Conservation (phyloP, 2,329 filamentous ascomycete species). For the Scedosporium dehoogii region DNA sequence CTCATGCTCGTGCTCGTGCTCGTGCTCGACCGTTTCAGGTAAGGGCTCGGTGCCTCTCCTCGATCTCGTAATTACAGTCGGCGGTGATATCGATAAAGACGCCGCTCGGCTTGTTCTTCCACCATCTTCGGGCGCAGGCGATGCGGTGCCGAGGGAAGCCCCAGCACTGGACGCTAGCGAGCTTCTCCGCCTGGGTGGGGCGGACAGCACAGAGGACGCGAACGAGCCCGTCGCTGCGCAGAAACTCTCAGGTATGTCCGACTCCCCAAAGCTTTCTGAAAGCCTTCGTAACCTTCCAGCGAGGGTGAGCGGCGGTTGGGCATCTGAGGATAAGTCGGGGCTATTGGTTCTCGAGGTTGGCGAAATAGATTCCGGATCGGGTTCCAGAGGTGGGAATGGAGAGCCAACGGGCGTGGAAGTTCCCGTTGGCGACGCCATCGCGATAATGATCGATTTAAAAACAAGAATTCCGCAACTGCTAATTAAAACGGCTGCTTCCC, state of each 20-base stretch:
- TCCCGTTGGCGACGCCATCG: background rate
- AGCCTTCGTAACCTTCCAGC: slow-evolving; percentile 18
- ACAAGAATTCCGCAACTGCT: too few species aligned
- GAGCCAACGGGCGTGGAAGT: background rate
- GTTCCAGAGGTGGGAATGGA: background rate
- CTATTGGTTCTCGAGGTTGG: background rate
- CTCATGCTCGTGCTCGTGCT: background rate
- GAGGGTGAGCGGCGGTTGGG: slow-evolving; percentile 1
- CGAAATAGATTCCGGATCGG: background rate
- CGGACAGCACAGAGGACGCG: slow-evolving; percentile 26
- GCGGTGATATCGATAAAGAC: background rate
- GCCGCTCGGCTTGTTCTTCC: background rate
- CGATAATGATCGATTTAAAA: background rate
- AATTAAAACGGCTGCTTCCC: too few species aligned
- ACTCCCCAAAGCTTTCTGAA: slow-evolving; percentile 31
- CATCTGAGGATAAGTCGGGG: background rate
- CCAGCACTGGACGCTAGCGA: slow-evolving; percentile 4
- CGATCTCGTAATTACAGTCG: background rate
- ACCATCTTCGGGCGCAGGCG: background rate
- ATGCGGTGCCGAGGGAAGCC: background rate
- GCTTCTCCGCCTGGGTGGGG: slow-evolving; percentile 6
- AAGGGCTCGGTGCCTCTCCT: background rate
- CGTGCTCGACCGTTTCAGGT: background rate
- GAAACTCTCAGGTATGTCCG: slow-evolving; percentile 36
- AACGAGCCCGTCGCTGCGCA: slow-evolving; percentile 36